Base-by-base conservation (phyloP, 176 grass and related monocot species). In the Themeda triandra region DNA sequence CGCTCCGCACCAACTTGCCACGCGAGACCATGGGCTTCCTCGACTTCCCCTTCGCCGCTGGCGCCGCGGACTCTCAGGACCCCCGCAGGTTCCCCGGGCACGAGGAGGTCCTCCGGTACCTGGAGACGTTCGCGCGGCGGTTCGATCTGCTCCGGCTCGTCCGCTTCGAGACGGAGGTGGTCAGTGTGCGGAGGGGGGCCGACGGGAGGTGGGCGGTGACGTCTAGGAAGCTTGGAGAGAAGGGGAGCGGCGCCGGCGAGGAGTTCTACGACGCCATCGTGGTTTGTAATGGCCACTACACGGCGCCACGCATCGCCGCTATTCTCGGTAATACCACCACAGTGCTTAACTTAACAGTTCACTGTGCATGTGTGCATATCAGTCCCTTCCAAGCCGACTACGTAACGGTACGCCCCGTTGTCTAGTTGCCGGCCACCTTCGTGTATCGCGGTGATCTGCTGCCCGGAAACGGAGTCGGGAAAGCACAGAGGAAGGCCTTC, bases 1-100 rank as follows among this genome's bases (percentile, higher is more conserved):
- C 93, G 21, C 93, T 98, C 53, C 89, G 88, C 77, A 95, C 96
- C 51, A 98, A 96, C 74, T 86, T 98, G 13, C 89, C 96, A 0
- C 89, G 91, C 14, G 96, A 98, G 89, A 46, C 31, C 62, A 98
- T 98, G 96, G 91, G 91, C 24, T 98, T 94, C 80, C 80, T 92
- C 19, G 96, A 98, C 77, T 98, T 92, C 81, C 96, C 96, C 37
- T 98, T 95, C 82, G 33, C 89, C 89, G 13, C 37, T 7, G 31
- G 3, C 33, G 36, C 36, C 5, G 36, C 10, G 31, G 44, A 39
- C 73, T 82, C 48, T 32, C 86, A 42, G 8, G 89, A 98, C 49
- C 18, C 77, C 30, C 89, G 88, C 54, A 80, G 89, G 80, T 99
- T 95, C 75, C 96, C 93, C 0, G 86, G 87, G 4, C 96, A 95